These are phyloP conservation scores for Diaporthe sp. DNA, from an alignment of 2,329 filamentous ascomycete species.

Conservation along the genomic window DNA sequence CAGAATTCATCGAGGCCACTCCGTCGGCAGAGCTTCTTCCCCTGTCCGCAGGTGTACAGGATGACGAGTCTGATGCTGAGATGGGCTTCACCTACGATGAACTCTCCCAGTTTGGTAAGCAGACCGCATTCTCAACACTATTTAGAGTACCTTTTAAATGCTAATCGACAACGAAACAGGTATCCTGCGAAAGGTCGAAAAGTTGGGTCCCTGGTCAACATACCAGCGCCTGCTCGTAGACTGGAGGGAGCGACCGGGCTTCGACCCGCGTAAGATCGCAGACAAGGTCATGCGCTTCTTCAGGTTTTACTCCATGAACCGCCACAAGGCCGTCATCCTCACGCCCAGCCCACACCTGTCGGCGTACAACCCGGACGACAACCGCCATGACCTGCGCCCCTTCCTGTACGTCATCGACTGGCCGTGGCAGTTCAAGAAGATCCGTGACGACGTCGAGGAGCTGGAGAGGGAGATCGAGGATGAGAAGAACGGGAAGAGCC, in stretches of 20 bases:
- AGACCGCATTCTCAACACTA: too few species aligned
- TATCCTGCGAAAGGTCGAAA: conserved; percentile 54
- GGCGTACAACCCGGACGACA: conserved; percentile 55
- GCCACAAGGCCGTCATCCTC: conserved; percentile 73
- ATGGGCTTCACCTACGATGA: conserved; percentile 60
- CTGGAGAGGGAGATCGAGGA: conserved; percentile 47
- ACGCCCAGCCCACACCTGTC: conserved; percentile 67
- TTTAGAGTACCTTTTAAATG: too few species aligned
- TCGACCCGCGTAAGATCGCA: conserved; percentile 53
- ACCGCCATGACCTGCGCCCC: conserved; percentile 54
- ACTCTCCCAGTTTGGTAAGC: conserved; percentile 52
- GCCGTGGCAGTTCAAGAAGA: conserved; percentile 58
- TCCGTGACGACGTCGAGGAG: conserved; percentile 51
- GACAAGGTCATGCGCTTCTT: conserved; percentile 59
- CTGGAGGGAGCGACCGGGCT: conserved; percentile 50
- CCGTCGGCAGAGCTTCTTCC: conserved; percentile 66
- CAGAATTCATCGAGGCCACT: conserved; percentile 71
- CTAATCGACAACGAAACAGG: neutral
- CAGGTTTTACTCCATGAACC: conserved; percentile 70
- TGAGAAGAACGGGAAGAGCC: neutral
- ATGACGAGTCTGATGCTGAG: conserved; percentile 54
- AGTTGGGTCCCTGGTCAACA: conserved; percentile 55
- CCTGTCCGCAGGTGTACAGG: conserved; percentile 54
- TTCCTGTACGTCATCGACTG: conserved; percentile 55
- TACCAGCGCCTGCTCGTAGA: conserved; percentile 54